Evolutionary conservation across 1,139 yeast genomes (phyloP).

Genomic region (Nakaseomyces uthaithaninus): DNA sequence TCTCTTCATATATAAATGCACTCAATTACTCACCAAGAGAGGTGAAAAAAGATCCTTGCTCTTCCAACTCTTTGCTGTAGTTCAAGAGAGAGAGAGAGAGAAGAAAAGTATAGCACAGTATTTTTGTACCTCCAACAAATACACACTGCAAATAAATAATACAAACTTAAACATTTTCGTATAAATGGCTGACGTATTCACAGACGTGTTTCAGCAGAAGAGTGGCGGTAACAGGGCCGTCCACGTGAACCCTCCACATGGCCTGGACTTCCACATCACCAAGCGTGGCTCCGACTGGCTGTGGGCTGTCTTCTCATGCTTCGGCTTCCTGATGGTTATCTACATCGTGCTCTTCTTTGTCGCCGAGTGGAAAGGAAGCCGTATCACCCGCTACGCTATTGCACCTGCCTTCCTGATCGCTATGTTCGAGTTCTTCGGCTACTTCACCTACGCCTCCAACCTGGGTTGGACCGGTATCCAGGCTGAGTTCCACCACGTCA

Average conservation of each 20-base stretch:
- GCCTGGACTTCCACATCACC: slow-evolving; percentile 46
- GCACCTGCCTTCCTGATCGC: slow-evolving; percentile 42
- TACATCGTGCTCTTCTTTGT: slow-evolving; percentile 38
- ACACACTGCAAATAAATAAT: too few species aligned
- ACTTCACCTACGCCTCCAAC: slow-evolving; percentile 54
- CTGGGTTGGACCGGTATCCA: slow-evolving; percentile 47
- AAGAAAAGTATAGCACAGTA: too few species aligned
- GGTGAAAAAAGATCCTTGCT: too few species aligned
- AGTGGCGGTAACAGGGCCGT: slow-evolving; percentile 40
- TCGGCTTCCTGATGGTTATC: slow-evolving; percentile 39
- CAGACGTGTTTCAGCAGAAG: slow-evolving; percentile 13
- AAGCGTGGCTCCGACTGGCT: slow-evolving; percentile 60
- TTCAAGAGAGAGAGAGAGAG: too few species aligned
- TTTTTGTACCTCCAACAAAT: too few species aligned
- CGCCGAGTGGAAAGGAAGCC: slow-evolving; percentile 33
- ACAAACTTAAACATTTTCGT: neutral
- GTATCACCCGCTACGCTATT: slow-evolving; percentile 37
- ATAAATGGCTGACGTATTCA: slow-evolving; percentile 1
- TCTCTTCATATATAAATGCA: too few species aligned
- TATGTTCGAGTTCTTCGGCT: slow-evolving; percentile 40
- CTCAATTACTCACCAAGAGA: too few species aligned
- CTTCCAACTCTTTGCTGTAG: too few species aligned
- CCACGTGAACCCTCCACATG: slow-evolving; percentile 38
- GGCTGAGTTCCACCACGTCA: slow-evolving; percentile 46
- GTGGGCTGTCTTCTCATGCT: slow-evolving; percentile 55